phyloP scores from a whole-genome alignment of 345 rosid genomes.

The Cochlearia excelsa region DNA sequence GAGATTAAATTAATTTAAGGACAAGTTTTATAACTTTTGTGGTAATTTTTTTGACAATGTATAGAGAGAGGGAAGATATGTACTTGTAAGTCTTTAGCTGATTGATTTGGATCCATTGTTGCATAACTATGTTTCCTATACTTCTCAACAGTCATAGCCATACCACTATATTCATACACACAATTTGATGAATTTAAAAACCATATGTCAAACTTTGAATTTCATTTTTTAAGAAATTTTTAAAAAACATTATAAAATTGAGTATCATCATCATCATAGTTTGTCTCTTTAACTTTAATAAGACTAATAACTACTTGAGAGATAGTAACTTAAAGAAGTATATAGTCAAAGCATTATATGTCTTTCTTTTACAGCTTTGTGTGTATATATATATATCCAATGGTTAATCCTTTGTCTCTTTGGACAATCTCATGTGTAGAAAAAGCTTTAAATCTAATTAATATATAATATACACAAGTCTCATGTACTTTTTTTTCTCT shows the following conservation, averaged over 20 bases:
- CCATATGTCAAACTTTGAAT: conserved; percentile 5
- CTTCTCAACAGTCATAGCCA: conserved; percentile 58
- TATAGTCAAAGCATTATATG: conserved; percentile 13
- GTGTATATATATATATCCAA: conserved; percentile 18
- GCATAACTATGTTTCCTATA: conserved; percentile 55
- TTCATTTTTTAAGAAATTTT: neutral
- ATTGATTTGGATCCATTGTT: conserved; percentile 42
- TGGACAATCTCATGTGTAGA: conserved; percentile 23
- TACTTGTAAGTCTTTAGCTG: conserved; percentile 55
- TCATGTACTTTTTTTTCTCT: conserved; percentile 10
- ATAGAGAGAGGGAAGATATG: conserved; percentile 1
- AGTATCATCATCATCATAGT: neutral
- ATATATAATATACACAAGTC: conserved; percentile 3
- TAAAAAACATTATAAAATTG: conserved; percentile 2
- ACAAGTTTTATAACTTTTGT: neutral
- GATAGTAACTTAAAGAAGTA: conserved; percentile 28
- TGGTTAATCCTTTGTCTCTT: conserved; percentile 30
- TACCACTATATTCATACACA: conserved; percentile 40
- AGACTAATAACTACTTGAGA: conserved; percentile 20
- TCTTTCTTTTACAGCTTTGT: conserved; percentile 28
- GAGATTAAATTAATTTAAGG: neutral
- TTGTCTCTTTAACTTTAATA: conserved; percentile 30
- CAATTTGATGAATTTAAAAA: neutral
- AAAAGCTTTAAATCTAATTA: conserved; percentile 23
- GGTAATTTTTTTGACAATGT: neutral